These are phyloP conservation scores for Fomitiporia mediterranea DNA, from an alignment of 1,284 basidiomycete species.

Conservation along the genomic window DNA sequence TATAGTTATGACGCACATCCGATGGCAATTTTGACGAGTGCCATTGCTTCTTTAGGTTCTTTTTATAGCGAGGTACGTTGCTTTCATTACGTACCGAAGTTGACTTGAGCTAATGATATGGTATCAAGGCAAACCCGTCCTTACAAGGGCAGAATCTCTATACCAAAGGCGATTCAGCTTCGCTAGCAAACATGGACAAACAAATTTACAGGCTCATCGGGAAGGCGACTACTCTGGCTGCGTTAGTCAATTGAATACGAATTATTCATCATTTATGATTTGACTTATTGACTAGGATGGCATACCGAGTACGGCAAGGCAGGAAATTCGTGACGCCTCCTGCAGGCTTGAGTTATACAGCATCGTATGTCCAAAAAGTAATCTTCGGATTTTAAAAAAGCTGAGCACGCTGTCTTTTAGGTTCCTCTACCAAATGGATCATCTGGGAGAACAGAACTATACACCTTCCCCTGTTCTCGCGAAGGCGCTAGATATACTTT, in stretches of 20 bases:
- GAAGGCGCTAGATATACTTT: slow-evolving; percentile 80
- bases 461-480: slow-evolving; percentile 76
- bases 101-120: slow-evolving; percentile 32
- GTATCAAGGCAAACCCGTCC: slow-evolving; percentile 21
- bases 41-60: slow-evolving; percentile 81
- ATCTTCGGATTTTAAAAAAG: background rate
- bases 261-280: slow-evolving; percentile 7
- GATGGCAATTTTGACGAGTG: slow-evolving; percentile 83
- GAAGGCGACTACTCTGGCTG: slow-evolving; percentile 82
- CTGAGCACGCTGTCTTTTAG: slow-evolving; percentile 31
- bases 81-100: background rate
- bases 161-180: slow-evolving; percentile 60
- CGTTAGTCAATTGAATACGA: slow-evolving; percentile 41
- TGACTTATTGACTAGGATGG: slow-evolving; percentile 53
- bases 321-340: slow-evolving; percentile 84
- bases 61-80: slow-evolving; percentile 79
- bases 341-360: slow-evolving; percentile 75
- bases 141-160: slow-evolving; percentile 70
- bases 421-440: slow-evolving; percentile 86
- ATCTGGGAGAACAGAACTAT: slow-evolving; percentile 69
- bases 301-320: slow-evolving; percentile 84
- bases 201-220: slow-evolving; percentile 86
- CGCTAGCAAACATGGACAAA: slow-evolving; percentile 79
- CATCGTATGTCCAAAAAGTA: slow-evolving; percentile 44
- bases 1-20: slow-evolving; percentile 80